These are phyloP conservation scores for Alternaria sp. DNA, from an alignment of 2,329 filamentous ascomycete species.

Conservation along the genomic window DNA sequence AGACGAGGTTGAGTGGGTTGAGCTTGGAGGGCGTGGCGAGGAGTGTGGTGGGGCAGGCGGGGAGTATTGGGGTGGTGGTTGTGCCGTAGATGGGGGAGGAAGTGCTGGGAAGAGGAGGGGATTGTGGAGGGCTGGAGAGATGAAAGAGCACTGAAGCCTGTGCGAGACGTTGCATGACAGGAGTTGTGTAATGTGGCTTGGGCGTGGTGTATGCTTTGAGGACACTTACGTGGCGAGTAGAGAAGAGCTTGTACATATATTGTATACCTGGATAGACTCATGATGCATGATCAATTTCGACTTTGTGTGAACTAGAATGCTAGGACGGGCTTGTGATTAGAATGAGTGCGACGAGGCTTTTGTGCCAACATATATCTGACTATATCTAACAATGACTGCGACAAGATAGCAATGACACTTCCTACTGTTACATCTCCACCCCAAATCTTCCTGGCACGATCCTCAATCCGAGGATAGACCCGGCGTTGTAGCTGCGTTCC, in stretches of 20 bases:
- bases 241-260: background rate
- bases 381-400: background rate
- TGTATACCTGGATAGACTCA: background rate
- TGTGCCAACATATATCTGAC: background rate
- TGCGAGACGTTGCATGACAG: too few species aligned
- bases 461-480: background rate
- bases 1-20: constrained; percentile 65
- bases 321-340: background rate
- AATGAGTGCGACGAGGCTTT: background rate
- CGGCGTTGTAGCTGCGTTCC: background rate
- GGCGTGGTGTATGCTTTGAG: background rate
- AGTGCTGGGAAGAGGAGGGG: background rate
- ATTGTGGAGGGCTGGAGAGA: background rate
- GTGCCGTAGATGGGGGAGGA: constrained; percentile 48
- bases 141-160: background rate
- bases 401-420: background rate
- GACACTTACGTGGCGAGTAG: background rate
- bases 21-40: constrained; percentile 81
- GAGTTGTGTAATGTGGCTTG: background rate
- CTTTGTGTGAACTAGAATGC: background rate
- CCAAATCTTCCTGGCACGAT: background rate
- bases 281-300: background rate
- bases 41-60: constrained; percentile 68
- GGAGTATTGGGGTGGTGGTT: constrained; percentile 57
- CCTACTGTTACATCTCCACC: background rate